phyloP scores from a whole-genome alignment of 306 rosid genomes.

The Cucumis sativus region DNA sequence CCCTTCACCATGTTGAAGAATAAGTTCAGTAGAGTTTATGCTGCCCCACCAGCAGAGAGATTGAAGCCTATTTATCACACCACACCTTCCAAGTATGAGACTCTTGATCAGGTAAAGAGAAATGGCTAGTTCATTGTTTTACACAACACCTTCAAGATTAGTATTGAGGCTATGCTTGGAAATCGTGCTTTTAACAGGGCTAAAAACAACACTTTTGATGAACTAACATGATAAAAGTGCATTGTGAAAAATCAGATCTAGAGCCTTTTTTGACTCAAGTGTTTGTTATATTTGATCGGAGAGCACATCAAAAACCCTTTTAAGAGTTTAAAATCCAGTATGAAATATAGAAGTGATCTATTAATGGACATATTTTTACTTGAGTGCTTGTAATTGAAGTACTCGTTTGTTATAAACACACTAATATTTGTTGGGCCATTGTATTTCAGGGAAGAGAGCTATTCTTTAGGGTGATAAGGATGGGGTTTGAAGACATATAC shows the following conservation, averaged over 20 bases:
- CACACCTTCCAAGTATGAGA: constrained; percentile 81
- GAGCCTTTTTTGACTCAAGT: not conserved
- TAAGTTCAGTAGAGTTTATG: constrained; percentile 77
- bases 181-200: not conserved
- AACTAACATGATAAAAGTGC: not conserved
- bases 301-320: not conserved
- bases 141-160: not conserved
- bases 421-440: not conserved
- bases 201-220: not conserved
- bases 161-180: not conserved
- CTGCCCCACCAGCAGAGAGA: constrained; percentile 75
- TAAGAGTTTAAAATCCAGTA: not conserved
- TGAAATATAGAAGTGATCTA: not conserved
- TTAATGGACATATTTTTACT: not conserved
- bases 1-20: constrained; percentile 65
- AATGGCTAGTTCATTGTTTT: not conserved
- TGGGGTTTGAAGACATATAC: constrained; percentile 92
- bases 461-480: constrained; percentile 74
- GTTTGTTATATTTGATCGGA: not conserved
- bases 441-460: constrained; percentile 68
- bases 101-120: constrained; percentile 66
- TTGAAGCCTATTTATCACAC: constrained; percentile 54
- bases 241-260: not conserved
- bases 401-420: not conserved
- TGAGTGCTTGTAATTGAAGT: not conserved